Evolutionary conservation across 2,329 filamentous ascomycete genomes (phyloP).

Genomic region (Decorospora gaudefroyi): DNA sequence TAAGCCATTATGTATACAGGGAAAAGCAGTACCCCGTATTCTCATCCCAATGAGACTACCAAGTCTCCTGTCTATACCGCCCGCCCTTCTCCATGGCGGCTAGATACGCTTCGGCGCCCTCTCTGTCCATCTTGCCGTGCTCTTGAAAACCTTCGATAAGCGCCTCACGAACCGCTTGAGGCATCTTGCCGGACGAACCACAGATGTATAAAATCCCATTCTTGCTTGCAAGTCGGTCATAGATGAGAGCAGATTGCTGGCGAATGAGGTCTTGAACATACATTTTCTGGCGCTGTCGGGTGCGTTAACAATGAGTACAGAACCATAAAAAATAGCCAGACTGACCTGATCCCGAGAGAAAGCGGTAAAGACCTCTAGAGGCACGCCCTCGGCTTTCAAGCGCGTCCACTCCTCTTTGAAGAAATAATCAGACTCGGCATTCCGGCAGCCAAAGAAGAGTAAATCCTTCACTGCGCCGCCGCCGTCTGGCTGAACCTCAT

Average conservation of each 20-base stretch:
- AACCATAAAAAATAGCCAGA: background rate
- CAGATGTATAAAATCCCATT: constrained; percentile 62
- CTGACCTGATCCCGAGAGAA: constrained; percentile 70
- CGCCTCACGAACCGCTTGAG: constrained; percentile 68
- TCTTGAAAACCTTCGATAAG: constrained; percentile 63
- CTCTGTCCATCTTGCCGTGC: constrained; percentile 48
- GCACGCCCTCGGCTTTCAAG: constrained; percentile 49
- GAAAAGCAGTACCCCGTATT: too few relatives aligned
- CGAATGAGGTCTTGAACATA: constrained; percentile 70
- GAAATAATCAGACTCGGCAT: constrained; percentile 74
- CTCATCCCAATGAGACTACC: constrained; percentile 53
- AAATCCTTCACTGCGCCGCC: constrained; percentile 43
- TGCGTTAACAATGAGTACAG: background rate
- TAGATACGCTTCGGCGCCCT: constrained; percentile 61
- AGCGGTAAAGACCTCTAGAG: constrained; percentile 62
- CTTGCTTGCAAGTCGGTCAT: constrained; percentile 56
- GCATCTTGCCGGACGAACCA: constrained; percentile 71
- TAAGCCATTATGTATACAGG: background rate
- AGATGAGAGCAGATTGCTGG: constrained; percentile 56
- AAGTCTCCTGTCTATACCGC: constrained; percentile 71
- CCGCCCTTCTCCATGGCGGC: constrained; percentile 64
- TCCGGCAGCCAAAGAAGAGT: constrained; percentile 86
- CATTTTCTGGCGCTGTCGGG: constrained; percentile 57
- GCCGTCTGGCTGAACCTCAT: constrained; percentile 1
- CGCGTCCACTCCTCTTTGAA: constrained; percentile 75